Base-by-base conservation (phyloP, 1,284 basidiomycete species). In the Hemileccinum hortonii region DNA sequence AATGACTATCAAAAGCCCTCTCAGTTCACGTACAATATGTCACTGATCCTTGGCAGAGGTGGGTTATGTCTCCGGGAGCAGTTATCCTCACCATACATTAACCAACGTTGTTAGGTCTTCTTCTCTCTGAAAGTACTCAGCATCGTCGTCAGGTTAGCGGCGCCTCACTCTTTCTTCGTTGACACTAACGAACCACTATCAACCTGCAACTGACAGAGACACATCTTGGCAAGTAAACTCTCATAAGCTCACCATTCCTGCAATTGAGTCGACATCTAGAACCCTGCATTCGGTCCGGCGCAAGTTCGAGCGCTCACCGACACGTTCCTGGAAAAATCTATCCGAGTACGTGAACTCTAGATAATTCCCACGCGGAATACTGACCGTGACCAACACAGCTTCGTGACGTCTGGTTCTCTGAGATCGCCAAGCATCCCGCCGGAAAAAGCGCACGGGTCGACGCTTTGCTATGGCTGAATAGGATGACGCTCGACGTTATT, bases 281-380 rank as follows among this genome's bases (percentile, higher is more conserved):
- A 83, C 57, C 83, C 82, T 18, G 82, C 81, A 0, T 85, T 86
- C 52, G 79, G 81, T 4, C 73, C 75, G 0, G 63, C 74, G 0
- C 79, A 83, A 56, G 73, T 84, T 24, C 72, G 83, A 3, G 78
- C 78, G 36, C 63, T 85, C 0, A 84, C 79, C 0, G 70, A 71
- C 16, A 74, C 83, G 16, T 85, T 86, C 55, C 51, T 81, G 1
- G 29, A 30, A 12, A 30, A 84, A 60, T 67, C 83, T 0, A 49
- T 73, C 1, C 68, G 76, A 59, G 83, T 83, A 46, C 10, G 65
- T 11, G 3, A 12, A 14, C 5, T 10, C 21, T 55, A 4, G 12
- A 39, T 22, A 6, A 21, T 38, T 16, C 8, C 10, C 19, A 33
- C 15, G 14, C 32, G 7, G 4, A 30, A 10, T 10, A 19, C 24